Evolutionary conservation across 1,284 basidiomycete species (phyloP), one percentile per base, ranked within the genome.

Genomic region (Malassezia sympodialis): DNA sequence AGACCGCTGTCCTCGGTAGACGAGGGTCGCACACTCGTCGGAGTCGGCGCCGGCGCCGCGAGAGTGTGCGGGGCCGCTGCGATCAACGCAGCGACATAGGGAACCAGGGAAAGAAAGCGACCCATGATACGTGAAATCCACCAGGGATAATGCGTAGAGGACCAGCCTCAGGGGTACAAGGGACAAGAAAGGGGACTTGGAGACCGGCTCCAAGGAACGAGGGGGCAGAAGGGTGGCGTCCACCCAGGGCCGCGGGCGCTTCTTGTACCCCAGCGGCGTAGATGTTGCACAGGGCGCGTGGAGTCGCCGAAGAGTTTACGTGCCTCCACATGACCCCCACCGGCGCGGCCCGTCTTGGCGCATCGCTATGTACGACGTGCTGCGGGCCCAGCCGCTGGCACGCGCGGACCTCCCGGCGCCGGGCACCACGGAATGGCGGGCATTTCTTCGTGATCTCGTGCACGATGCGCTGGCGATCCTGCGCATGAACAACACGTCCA

Each of bases 401-500:
- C 49, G 55, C 32, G 35, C 24, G 7, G 17, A 26, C 15, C 47
- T 67, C 4, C 65, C 65, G 1, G 14, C 54, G 24, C 27, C 53
- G 7, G 59, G 44, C 31, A 62, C 61, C 2, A 49, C 58, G 24
- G 63, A 58, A 24, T 65, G 64, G 43, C 47, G 53, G 24, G 44
- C 55, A 11, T 63, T 63, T 27, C 28, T 67, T 24, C 34, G 35
- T 1, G 51, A 53, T 37, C 56, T 60, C 28, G 4, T 67, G 31
- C 48, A 55, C 1, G 49, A 60, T 2, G 56, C 58, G 8, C 61
- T 67, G 43, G 37, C 34, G 1, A 54, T 53, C n/a, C 41, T 59
- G 30, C 63, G 65, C 15, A 44, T 32, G 35, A 31, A 24, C 32
- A 65, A 65, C 26, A 61, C 56, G 46, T 56, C 58, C 30, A 59